These are phyloP conservation scores for Saksenaea vasiformis DNA, from an alignment of 371 early-diverging fungal species.

Conservation along the genomic window DNA sequence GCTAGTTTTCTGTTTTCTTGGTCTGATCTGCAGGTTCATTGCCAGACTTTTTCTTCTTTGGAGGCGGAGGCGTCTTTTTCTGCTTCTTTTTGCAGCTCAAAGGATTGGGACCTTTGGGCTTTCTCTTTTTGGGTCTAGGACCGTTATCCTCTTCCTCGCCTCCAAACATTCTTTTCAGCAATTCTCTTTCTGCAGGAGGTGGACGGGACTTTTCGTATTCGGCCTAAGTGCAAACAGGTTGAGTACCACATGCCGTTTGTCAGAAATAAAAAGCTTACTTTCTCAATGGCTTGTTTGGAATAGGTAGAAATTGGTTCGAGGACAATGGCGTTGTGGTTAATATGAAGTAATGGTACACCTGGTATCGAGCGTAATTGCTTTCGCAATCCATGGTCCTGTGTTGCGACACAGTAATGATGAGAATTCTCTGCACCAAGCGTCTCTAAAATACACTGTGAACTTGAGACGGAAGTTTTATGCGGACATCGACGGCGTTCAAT, in stretches of 20 bases:
- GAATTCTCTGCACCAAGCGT: conserved; percentile 73
- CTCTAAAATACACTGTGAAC: conserved; percentile 72
- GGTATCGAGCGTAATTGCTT: conserved; percentile 69
- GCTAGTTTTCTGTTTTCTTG: conserved; percentile 1
- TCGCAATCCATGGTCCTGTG: conserved; percentile 73
- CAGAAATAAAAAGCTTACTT: conserved; percentile 30
- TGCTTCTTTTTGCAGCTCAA: conserved; percentile 83
- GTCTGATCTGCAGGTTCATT: neutral
- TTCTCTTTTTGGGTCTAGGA: conserved; percentile 28
- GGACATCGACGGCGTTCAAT: conserved; percentile 82
- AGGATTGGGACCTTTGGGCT: conserved; percentile 81
- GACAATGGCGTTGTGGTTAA: conserved; percentile 74
- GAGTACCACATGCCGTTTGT: conserved; percentile 2
- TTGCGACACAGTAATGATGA: conserved; percentile 83
- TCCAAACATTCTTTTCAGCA: conserved; percentile 45
- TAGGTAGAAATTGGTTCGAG: conserved; percentile 75
- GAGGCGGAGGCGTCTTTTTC: conserved; percentile 34
- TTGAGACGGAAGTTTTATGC: conserved; percentile 69
- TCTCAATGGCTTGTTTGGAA: conserved; percentile 42
- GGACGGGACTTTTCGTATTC: conserved; percentile 58
- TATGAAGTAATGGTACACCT: conserved; percentile 87
- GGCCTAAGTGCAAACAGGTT: neutral
- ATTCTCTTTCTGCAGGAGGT: conserved; percentile 45
- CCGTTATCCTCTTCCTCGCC: neutral
- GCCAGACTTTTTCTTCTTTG: conserved; percentile 28